Evolutionary conservation across 202 grass and related monocot species (phyloP).

Genomic region (Carex sylvatica): DNA sequence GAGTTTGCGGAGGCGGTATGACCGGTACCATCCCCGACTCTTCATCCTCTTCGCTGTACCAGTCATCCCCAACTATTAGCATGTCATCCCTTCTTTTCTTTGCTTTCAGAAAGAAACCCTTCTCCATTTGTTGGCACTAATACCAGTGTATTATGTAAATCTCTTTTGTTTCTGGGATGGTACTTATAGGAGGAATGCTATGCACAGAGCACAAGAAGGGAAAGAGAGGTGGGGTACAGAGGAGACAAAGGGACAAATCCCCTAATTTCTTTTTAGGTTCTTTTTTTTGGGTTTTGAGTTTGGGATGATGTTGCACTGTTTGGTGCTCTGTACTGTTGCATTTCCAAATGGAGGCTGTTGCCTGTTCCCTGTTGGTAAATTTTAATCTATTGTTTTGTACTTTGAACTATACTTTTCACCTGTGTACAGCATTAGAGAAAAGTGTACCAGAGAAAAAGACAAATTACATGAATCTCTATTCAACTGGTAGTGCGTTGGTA

Average conservation of each 20-base stretch:
- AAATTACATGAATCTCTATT: not conserved
- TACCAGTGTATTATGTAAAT: conserved; percentile 6
- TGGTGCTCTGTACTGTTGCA: conserved; percentile 12
- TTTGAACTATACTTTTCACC: conserved; percentile 24
- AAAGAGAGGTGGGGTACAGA: conserved; percentile 29
- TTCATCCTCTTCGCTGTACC: conserved; percentile 28
- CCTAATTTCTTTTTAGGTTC: conserved; percentile 18
- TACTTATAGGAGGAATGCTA: conserved; percentile 48
- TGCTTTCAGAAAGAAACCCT: conserved; percentile 15
- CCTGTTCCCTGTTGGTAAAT: not conserved
- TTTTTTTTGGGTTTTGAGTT: conserved; percentile 26
- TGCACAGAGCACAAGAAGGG: conserved; percentile 57
- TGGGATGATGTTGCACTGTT: conserved; percentile 11
- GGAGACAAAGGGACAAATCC: conserved; percentile 27
- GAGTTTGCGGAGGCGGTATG: conserved; percentile 70
- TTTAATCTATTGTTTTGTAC: conserved; percentile 24
- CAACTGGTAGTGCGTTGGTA: not conserved
- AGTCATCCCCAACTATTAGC: conserved; percentile 15
- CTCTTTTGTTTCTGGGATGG: not conserved
- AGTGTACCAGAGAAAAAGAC: not conserved
- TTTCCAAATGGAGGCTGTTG: conserved; percentile 8
- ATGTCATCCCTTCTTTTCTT: conserved; percentile 36
- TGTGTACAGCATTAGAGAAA: conserved; percentile 29
- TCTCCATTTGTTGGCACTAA: conserved; percentile 42
- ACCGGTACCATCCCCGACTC: conserved; percentile 32